These are phyloP conservation scores for Eucalyptus sideroxylon DNA, from an alignment of 345 rosid genomes.

Conservation along the genomic window DNA sequence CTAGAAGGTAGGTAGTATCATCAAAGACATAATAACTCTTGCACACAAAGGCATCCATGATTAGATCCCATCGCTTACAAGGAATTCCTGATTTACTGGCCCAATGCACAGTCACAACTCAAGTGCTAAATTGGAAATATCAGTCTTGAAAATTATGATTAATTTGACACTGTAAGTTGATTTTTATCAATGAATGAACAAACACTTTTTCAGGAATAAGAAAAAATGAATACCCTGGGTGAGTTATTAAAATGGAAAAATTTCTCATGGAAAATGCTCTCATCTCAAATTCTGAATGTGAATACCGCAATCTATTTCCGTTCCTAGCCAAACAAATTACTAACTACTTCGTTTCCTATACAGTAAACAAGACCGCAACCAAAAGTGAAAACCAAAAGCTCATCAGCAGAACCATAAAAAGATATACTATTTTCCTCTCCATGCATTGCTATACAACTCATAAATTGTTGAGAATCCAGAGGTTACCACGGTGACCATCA, in stretches of 20 bases:
- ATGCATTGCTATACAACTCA: neutral
- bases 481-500: neutral
- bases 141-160: neutral
- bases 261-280: neutral
- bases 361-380: neutral
- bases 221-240: neutral
- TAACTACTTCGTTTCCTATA: neutral
- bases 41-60: neutral
- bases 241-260: neutral
- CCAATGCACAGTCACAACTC: neutral
- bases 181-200: neutral
- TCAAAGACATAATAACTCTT: neutral
- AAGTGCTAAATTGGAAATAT: neutral
- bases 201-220: neutral
- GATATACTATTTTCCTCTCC: fast-evolving
- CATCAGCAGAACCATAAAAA: fast-evolving
- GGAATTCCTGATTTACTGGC: neutral
- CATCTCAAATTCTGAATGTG: neutral
- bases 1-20: neutral
- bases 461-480: neutral
- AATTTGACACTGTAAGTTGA: too few species aligned
- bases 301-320: neutral
- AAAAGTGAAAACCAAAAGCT: neutral
- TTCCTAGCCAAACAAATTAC: neutral
- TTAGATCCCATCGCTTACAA: neutral